Evolutionary conservation across 306 rosid genomes (phyloP).

Genomic region (Castanea mollissima): DNA sequence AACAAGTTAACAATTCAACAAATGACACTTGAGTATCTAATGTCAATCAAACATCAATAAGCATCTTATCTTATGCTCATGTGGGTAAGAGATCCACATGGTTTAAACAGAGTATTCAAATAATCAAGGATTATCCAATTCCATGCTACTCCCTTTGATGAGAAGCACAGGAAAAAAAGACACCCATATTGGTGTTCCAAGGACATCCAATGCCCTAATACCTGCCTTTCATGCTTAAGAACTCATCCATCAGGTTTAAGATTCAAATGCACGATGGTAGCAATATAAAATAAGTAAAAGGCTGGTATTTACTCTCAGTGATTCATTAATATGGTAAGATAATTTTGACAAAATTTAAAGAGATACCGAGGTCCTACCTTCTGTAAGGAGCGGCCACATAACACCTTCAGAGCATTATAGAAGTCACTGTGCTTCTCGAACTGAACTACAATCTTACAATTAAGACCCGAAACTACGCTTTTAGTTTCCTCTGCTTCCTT

Average conservation of each 20-base stretch:
- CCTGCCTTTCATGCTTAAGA: not conserved
- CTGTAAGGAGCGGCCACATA: constrained; percentile 80
- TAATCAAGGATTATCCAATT: not conserved
- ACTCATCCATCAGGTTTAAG: not conserved
- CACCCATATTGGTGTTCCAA: not conserved
- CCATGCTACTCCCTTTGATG: not conserved
- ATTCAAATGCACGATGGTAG: not conserved
- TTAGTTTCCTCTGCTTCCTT: constrained; percentile 64
- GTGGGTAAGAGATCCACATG: not conserved
- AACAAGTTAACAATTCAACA: too few species aligned
- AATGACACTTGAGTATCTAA: too few species aligned
- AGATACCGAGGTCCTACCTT: constrained; percentile 50
- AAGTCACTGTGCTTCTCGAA: constrained; percentile 76
- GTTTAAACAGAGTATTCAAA: not conserved
- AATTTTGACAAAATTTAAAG: constrained; percentile 1
- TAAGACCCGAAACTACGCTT: constrained; percentile 73
- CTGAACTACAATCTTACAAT: constrained; percentile 90
- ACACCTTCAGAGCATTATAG: constrained; percentile 63
- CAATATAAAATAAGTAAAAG: too few species aligned
- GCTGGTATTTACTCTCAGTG: not conserved
- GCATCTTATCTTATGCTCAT: not conserved
- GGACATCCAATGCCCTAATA: not conserved
- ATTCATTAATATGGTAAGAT: not conserved
- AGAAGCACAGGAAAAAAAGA: not conserved
- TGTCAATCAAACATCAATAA: too few species aligned